Percentiles rank a stretch among this genome's conserved stretches.
phyloP scores from a whole-genome alignment of 116 monocot species.

The Zostera marina region DNA sequence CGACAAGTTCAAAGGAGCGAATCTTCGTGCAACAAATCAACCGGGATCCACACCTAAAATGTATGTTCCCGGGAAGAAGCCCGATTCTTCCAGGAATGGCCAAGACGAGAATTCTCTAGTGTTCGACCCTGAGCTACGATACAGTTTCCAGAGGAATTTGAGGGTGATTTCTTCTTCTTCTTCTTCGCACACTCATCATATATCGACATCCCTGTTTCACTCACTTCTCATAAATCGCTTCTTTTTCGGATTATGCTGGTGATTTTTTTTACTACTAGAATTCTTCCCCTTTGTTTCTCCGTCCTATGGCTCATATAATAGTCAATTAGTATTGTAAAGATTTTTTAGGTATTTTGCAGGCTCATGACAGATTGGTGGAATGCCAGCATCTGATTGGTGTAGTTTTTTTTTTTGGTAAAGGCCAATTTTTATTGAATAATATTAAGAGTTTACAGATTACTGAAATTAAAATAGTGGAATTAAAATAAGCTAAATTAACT shows the following conservation, averaged over 20 bases:
- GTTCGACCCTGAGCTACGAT: constrained; percentile 91
- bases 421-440: too few relatives aligned
- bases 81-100: constrained; percentile 14
- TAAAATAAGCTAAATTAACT: too few relatives aligned
- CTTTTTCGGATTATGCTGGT: not conserved
- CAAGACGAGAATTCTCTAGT: constrained; percentile 29
- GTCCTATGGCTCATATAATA: too few relatives aligned
- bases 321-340: too few relatives aligned
- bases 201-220: not conserved
- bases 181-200: not conserved
- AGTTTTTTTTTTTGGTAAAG: too few relatives aligned
- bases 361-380: too few relatives aligned
- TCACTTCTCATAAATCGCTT: not conserved
- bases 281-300: too few relatives aligned
- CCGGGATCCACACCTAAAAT: constrained; percentile 52
- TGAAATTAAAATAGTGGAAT: too few relatives aligned
- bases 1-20: constrained; percentile 46
- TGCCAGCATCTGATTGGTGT: too few relatives aligned
- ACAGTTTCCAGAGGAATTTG: constrained; percentile 78
- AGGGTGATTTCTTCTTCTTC: constrained; percentile 22
- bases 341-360: too few relatives aligned
- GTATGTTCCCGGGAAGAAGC: constrained; percentile 52
- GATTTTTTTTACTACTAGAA: not conserved
- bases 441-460: too few relatives aligned
- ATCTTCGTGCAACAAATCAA: constrained; percentile 48